Evolutionary conservation across 306 rosid species (phyloP).

Genomic region (Ceratonia siliqua): DNA sequence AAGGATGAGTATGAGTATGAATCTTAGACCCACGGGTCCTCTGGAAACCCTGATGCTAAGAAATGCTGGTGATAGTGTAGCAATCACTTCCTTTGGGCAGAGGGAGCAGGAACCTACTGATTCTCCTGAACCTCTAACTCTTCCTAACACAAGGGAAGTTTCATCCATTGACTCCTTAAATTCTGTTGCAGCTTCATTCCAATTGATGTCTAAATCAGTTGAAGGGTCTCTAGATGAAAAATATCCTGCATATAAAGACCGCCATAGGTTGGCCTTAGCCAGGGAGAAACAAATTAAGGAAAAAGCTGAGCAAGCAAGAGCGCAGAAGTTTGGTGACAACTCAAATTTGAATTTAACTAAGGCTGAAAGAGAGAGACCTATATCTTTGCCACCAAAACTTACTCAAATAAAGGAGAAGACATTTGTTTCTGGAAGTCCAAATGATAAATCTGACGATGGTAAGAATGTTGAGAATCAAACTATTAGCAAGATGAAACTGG

Average conservation of each 20-base stretch:
- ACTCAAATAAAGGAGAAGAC: conserved; percentile 72
- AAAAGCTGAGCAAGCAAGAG: conserved; percentile 89
- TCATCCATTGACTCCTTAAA: conserved; percentile 61
- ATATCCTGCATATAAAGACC: conserved; percentile 88
- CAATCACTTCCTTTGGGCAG: conserved; percentile 84
- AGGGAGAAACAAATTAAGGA: conserved; percentile 84
- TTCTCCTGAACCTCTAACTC: conserved; percentile 69
- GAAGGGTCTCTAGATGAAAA: conserved; percentile 77
- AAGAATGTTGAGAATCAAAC: conserved; percentile 55
- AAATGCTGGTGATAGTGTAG: conserved; percentile 70
- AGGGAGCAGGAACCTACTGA: conserved; percentile 56
- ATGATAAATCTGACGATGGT: conserved; percentile 61
- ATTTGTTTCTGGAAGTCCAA: conserved; percentile 47
- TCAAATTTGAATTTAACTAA: conserved; percentile 50
- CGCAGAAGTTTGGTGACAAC: conserved; percentile 62
- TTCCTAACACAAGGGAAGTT: conserved; percentile 49
- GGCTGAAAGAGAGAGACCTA: conserved; percentile 52
- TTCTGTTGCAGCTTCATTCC: conserved; percentile 81
- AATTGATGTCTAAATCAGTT: conserved; percentile 93
- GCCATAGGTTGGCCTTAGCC: conserved; percentile 88
- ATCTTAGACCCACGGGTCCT: conserved; percentile 68
- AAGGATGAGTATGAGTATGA: conserved; percentile 69
- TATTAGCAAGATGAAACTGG: conserved; percentile 82
- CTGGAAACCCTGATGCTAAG: conserved; percentile 84
- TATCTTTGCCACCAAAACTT: conserved; percentile 76